Conservation (phyloP, 495 filamentous ascomycete species). For the Annulohypoxylon maeteangense region DNA sequence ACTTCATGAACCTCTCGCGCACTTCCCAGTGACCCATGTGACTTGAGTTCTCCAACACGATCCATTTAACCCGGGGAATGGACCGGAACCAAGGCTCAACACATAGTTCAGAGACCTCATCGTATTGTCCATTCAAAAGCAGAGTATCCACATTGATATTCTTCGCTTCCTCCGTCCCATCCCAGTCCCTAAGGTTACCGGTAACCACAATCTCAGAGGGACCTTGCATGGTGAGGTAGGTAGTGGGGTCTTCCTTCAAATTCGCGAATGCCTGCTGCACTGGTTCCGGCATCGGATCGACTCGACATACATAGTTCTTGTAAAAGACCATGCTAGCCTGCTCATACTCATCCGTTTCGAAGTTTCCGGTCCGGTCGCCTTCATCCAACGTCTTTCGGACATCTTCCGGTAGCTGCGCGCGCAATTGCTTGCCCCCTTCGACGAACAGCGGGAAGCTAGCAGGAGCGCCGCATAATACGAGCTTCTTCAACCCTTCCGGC, state of each 20-base stretch:
- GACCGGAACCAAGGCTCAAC: constrained; percentile 50
- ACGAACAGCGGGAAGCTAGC: constrained; percentile 51
- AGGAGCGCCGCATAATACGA: constrained; percentile 55
- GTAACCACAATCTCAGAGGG: constrained; percentile 60
- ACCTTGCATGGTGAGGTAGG: constrained; percentile 60
- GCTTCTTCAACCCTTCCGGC: constrained; percentile 54
- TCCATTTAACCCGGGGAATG: neutral
- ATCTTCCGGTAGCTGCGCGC: constrained; percentile 51
- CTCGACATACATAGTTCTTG: constrained; percentile 56
- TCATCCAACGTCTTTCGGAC: constrained; percentile 51
- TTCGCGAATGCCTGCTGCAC: constrained; percentile 43
- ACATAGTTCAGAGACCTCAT: constrained; percentile 57
- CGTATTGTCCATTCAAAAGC: constrained; percentile 62
- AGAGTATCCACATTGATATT: constrained; percentile 58
- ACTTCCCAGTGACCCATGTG: neutral
- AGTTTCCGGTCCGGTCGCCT: constrained; percentile 40
- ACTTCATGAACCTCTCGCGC: no score
- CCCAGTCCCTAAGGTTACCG: constrained; percentile 58
- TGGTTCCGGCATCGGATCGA: constrained; percentile 53
- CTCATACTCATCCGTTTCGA: constrained; percentile 51
- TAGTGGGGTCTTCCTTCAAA: constrained; percentile 57
- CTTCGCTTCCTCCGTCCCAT: constrained; percentile 47
- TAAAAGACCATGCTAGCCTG: no score
- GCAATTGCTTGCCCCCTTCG: constrained; percentile 18
- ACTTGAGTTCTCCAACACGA: neutral